These are phyloP conservation scores for Malus sylvestris DNA, from an alignment of 306 rosid genomes.

Conservation along the genomic window DNA sequence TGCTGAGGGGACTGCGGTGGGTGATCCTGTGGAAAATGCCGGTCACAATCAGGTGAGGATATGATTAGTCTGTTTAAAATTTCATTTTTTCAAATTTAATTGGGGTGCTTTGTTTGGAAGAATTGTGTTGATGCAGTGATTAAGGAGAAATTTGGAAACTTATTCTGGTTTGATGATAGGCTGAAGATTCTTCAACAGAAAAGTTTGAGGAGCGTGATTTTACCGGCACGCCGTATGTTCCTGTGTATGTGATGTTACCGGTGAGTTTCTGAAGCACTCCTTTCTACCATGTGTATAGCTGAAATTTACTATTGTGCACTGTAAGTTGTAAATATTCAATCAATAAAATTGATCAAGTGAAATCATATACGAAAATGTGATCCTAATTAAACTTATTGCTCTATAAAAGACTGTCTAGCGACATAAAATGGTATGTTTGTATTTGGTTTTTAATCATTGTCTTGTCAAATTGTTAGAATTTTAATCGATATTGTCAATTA, in stretches of 20 bases:
- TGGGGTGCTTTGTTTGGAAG: background rate
- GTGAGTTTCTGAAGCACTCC: slow-evolving; percentile 35
- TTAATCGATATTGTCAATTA: background rate
- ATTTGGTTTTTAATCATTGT: background rate
- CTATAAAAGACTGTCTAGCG: too few species aligned
- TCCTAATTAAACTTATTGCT: background rate
- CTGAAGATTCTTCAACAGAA: slow-evolving; percentile 1
- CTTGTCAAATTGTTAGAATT: too few species aligned
- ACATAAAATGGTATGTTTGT: too few species aligned
- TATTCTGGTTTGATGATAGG: slow-evolving; percentile 5
- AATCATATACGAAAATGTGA: too few species aligned
- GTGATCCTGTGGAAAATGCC: background rate
- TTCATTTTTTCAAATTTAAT: background rate
- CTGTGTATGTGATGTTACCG: slow-evolving; percentile 70
- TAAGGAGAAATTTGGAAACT: background rate
- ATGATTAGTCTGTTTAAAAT: background rate
- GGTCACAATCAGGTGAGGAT: slow-evolving; percentile 15
- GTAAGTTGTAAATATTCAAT: background rate
- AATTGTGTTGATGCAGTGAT: background rate
- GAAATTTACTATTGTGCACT: background rate
- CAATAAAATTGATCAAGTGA: background rate
- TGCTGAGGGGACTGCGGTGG: slow-evolving; percentile 11
- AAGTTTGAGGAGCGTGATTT: slow-evolving; percentile 60
- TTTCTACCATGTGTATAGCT: background rate
- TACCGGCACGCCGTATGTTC: slow-evolving; percentile 65